Conservation (phyloP, 2,329 filamentous ascomycete species). For the Periconia sp. region DNA sequence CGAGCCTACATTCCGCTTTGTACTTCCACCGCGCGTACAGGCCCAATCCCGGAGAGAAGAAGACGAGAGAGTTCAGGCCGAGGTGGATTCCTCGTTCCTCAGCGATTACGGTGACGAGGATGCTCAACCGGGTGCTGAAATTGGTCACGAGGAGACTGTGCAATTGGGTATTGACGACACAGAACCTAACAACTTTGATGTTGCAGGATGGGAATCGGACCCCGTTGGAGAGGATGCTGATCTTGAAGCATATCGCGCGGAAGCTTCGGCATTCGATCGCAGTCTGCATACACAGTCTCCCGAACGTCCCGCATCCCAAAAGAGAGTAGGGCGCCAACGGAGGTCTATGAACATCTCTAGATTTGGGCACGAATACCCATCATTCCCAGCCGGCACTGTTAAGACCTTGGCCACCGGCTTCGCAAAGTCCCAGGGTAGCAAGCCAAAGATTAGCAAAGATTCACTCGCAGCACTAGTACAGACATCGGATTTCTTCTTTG, state of each 20-base stretch:
- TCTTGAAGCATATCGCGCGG: constrained; percentile 41
- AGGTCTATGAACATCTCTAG: constrained; percentile 68
- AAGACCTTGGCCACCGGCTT: constrained; percentile 75
- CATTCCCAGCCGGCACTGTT: constrained; percentile 74
- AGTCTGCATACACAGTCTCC: constrained; percentile 37
- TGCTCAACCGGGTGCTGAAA: constrained; percentile 24
- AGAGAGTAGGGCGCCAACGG: constrained; percentile 33
- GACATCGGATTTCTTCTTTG: constrained; percentile 90
- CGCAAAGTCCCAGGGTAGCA: constrained; percentile 70
- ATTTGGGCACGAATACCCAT: constrained; percentile 77
- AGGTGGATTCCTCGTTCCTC: too few relatives aligned
- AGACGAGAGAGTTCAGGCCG: constrained; percentile 16
- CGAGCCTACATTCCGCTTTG: constrained; percentile 48
- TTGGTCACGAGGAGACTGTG: constrained; percentile 25
- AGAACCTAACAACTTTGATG: constrained; percentile 20
- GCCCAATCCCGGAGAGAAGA: constrained; percentile 22
- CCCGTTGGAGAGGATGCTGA: constrained; percentile 33
- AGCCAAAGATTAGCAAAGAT: constrained; percentile 74
- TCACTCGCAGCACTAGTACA: constrained; percentile 76
- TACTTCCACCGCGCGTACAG: constrained; percentile 42
- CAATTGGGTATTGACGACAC: constrained; percentile 37
- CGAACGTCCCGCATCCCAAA: constrained; percentile 20
- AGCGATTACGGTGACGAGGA: too few relatives aligned
- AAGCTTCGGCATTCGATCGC: constrained; percentile 42
- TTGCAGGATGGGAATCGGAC: constrained; percentile 41